Evolutionary conservation across 140 eudicot genomes (phyloP), one percentile per base, ranked within the genome.

Genomic region (Bidens hawaiensis): DNA sequence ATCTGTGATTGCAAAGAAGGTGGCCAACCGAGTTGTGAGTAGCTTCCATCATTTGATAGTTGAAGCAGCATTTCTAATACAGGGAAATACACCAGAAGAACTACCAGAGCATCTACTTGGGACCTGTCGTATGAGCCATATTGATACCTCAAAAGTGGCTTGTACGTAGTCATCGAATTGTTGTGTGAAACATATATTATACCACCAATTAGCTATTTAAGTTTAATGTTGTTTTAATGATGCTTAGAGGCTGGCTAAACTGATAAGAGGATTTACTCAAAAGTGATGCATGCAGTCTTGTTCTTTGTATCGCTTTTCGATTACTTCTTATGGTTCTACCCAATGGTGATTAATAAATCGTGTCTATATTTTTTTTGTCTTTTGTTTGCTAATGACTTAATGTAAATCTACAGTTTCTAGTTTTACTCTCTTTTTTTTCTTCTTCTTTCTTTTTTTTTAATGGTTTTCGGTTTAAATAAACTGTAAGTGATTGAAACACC

Each of bases 51-150:
- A 78, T 72, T 77, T 87, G 64, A 85, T 83, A 49, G 75, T 80
- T 22, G 95, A 87, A 74, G 66, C 83, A 77, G 95, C 95, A 16
- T 85, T 85, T 70, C 38, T 86, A 54, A 78, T 86, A 68, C 95
- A 86, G 94, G 88, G 76, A 36, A 81, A 85, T 64, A 78, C 82
- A 18, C 82, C 79, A 12, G 88, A 85, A 31, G 94, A 85, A 57
- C 75, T 85, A 33, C 88, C 88, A 0, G 94, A 85, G 62, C 67
- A 78, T 54, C 81, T 85, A 5, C 78, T 85, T 7, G 88, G 88
- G 33, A 85, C 88, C 36, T 85, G 94, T 55, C 88, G 94, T n/a
- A 73, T 85, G 69, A 85, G 84, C 82, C 88, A 81, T 76, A 75
- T 85, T 6, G 94, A 85, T 64, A 71, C 54, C 43, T 72, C 88